Conservation (phyloP, 176 grass and related monocot species). For the Olyra latifolia region DNA sequence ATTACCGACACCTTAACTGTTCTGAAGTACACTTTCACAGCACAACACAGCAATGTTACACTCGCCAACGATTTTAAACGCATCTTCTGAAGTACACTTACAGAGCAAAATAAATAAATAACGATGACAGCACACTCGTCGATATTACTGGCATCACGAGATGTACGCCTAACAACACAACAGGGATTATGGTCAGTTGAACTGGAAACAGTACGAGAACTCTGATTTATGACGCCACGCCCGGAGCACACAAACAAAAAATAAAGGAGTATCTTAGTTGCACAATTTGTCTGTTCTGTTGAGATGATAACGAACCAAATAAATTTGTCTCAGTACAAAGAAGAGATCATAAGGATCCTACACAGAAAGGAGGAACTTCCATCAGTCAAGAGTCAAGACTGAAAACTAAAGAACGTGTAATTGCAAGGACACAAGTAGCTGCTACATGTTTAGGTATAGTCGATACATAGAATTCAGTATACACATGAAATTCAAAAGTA, state of each 20-base stretch:
- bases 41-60: neutral
- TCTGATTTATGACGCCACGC: neutral
- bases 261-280: neutral
- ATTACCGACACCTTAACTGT: conserved; percentile 2
- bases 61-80: no score
- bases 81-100: neutral
- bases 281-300: neutral
- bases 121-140: neutral
- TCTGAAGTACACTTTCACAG: neutral
- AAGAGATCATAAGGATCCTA: conserved; percentile 24
- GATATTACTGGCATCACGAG: conserved; percentile 8
- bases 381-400: neutral
- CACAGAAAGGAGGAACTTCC: neutral
- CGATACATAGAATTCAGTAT: neutral
- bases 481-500: neutral
- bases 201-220: neutral
- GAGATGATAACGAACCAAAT: neutral
- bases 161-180: neutral
- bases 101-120: neutral
- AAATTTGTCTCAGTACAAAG: neutral
- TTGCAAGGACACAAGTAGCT: neutral
- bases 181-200: neutral
- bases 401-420: neutral
- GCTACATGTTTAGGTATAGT: neutral
- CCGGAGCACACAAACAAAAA: neutral